Base-by-base conservation (phyloP, 192 early-diverging fungal genomes). In the Mortierella claussenii region DNA sequence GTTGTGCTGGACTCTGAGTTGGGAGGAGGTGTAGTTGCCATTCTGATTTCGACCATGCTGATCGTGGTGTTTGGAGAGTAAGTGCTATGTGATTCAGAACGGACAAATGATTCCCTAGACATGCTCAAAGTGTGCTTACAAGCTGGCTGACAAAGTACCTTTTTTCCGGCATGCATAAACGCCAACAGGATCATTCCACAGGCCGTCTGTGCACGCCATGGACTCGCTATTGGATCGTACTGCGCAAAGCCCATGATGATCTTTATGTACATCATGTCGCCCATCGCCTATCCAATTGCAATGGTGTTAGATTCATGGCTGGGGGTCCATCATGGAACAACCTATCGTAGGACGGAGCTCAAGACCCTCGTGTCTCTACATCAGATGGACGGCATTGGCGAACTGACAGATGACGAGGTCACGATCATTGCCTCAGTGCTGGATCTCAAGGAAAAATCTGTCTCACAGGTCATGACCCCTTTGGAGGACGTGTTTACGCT, bases 31-130 rank as follows among this genome's bases (percentile, higher is more conserved):
- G 81, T 90, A 46, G 86, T 87, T 21, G 97, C 96, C 18, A 89
- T 99, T 21, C 65, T 98, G 6, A 87, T 92, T 7, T 97, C 96
- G 3, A 97, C 95, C 1, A 89, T 86, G 0, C 79, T 96, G 32
- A 94, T 99, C 63, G 93, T 99, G 11, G 65, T 98, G 31, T 99
- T 99, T 86, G 97, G 97, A 65, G 97, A 99, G 87, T 84, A 82
- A 69, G 85, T 79, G 20, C 27, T 6, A 23, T 56, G 33, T 47
- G 47, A 49, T 49, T 24, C 11, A 23, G 4, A n/a, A 10, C 7
- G 7, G 7, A 40, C 37, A 40, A 7, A 7, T 15, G 37, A 10
- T 40, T 15, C 37, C 37, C 37, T 40, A n/a, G 4, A 20, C 3
- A 13, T 13, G 15, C 13, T 20, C 43, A n/a, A 45, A 8, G 17